A percentile compares a stretch with the other conserved stretches of the same genome.
These are phyloP conservation scores for Kernera saxatilis DNA, from an alignment of 345 rosid genomes.

Conservation along the genomic window DNA sequence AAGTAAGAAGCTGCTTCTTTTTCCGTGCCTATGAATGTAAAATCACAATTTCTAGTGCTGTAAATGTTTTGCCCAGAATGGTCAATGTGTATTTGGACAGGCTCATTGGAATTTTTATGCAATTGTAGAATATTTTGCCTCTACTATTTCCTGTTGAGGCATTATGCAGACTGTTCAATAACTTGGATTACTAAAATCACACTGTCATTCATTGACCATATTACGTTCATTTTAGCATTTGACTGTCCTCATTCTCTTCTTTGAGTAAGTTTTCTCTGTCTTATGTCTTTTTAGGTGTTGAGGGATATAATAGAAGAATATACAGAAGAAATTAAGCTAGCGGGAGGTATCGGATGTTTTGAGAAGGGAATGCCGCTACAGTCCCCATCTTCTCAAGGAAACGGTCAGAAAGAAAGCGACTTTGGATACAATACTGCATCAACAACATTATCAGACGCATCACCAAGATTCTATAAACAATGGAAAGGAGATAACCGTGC, in stretches of 20 bases:
- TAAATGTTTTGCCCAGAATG: not conserved
- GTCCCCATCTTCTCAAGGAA: conserved; percentile 22
- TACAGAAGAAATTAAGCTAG: conserved; percentile 74
- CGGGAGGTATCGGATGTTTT: conserved; percentile 88
- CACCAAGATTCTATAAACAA: conserved; percentile 27
- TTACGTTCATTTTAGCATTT: not conserved
- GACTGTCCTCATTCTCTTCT: not conserved
- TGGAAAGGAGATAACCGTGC: conserved; percentile 22
- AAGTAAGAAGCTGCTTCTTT: conserved; percentile 39
- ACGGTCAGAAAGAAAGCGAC: conserved; percentile 27
- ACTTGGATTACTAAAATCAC: not conserved
- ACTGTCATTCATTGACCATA: not conserved
- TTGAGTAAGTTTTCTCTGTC: not conserved
- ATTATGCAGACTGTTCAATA: not conserved
- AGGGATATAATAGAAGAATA: conserved; percentile 81
- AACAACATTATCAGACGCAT: conserved; percentile 31
- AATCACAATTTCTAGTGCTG: not conserved
- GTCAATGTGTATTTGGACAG: not conserved
- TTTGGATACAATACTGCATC: conserved; percentile 27
- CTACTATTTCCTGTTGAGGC: not conserved
- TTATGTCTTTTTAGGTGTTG: conserved; percentile 46
- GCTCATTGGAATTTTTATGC: not conserved
- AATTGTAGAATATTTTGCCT: not conserved
- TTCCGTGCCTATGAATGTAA: not conserved
- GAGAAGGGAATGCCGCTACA: conserved; percentile 40